Percentiles rank a stretch among this genome's conserved stretches.
These are phyloP conservation scores for Fusarium sp. DNA, from an alignment of 2,329 filamentous ascomycete species.

Conservation along the genomic window DNA sequence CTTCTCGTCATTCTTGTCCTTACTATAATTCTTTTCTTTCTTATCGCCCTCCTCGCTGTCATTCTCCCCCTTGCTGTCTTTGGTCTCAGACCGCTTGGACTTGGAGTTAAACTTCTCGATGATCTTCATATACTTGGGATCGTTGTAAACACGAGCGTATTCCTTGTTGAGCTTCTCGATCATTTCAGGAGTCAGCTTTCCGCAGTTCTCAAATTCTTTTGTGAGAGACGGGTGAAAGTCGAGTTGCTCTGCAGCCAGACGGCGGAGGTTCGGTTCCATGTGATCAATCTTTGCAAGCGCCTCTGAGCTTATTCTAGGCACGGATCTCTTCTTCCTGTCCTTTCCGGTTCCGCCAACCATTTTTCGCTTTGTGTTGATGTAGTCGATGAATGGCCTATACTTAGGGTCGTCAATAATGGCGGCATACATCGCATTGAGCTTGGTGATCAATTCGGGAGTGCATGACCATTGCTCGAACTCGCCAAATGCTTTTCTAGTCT, in stretches of 20 bases:
- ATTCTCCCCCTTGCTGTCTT: not conserved
- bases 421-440: slow-evolving; percentile 21
- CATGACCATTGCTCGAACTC: not conserved
- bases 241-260: not conserved
- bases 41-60: no score
- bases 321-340: not conserved
- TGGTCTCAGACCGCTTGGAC: not conserved
- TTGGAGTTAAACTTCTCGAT: not conserved
- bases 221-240: not conserved
- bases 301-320: not conserved
- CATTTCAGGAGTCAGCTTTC: not conserved
- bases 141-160: not conserved
- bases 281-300: not conserved
- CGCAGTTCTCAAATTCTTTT: not conserved
- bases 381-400: not conserved
- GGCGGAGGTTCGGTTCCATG: not conserved
- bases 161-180: slow-evolving; percentile 13
- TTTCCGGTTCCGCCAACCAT: not conserved
- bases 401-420: not conserved
- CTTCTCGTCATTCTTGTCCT: no score
- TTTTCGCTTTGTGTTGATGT: not conserved
- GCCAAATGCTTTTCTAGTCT: slow-evolving; percentile 11
- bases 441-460: slow-evolving; percentile 6
- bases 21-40: no score
- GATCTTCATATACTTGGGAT: not conserved